Base-by-base conservation (phyloP, 2,329 filamentous ascomycete genomes). In the Botryosphaeria dothidea region DNA sequence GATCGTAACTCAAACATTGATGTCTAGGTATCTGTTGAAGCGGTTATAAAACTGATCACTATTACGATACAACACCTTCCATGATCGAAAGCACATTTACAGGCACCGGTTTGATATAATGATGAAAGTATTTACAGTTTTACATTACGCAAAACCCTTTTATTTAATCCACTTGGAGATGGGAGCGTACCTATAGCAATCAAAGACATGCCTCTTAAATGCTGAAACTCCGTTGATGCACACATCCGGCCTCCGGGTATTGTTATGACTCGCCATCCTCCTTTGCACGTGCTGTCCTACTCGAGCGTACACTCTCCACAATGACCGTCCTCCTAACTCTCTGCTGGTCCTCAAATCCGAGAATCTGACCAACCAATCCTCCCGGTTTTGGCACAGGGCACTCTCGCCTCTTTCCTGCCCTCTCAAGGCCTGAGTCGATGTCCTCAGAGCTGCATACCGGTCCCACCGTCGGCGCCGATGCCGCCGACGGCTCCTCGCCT, bases 381-480 rank as follows among this genome's bases (percentile, higher is more conserved):
- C 88, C 84, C 0, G 95, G 94, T 78, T 97, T 97, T 4, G 95
- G 95, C 13, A 99, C 88, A 0, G 95, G 95, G 74, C 95, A 99
- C 75, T 96, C 92, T 73, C 83, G 79, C 49, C 75, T 73, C 62
- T 73, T 72, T 62, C 54, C 65, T 19, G 21, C 4, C 2, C 2
- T 17, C 9, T 46, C 41, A 46, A 57, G 43, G 21, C 52, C 23
- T n/a, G 36, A 3, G 48, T 62, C 70, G 29, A 23, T 64, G 67
- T 65, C 66, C 41, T 51, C 70, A n/a, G 56, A 69, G 19, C 21
- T 72, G 51, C 29, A 66, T 71, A 1, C 68, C n/a, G 19, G 8
- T 21, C 19, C 21, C 15, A 23, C 25, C 25, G 38, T 45, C 8
- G 54, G 2, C 8, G 23, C 17, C 38, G 29, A 67, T 65, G 34